Percentiles rank a stretch among this genome's conserved stretches.
Evolutionary conservation across 352 stramenopile genomes (phyloP).

Genomic region (Globisporangium carolinianum): DNA sequence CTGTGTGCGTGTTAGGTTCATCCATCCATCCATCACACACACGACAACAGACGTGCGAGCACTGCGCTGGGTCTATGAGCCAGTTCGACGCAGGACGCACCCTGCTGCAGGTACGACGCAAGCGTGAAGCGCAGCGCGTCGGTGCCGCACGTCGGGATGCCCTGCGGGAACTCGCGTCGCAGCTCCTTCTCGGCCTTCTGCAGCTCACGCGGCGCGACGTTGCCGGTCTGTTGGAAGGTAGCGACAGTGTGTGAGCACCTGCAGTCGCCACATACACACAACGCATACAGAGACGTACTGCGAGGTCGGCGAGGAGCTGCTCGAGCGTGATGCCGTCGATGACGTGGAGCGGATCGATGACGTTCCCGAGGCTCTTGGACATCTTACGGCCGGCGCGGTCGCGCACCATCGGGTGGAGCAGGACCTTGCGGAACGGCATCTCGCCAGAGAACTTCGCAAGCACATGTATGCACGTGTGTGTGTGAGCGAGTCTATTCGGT

Average conservation of each 20-base stretch:
- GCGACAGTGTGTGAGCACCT: not conserved
- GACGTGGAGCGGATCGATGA: conserved; percentile 98
- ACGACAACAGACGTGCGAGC: not conserved
- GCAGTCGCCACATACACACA: not conserved
- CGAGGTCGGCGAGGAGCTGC: conserved; percentile 89
- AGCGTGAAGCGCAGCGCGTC: conserved; percentile 98
- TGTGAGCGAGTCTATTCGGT: not conserved
- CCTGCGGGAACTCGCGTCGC: conserved; percentile 95
- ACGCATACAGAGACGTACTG: conserved; percentile 24
- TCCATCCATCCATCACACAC: not conserved
- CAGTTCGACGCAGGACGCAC: conserved; percentile 9
- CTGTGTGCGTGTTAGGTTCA: conserved; percentile 11
- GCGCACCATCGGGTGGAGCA: conserved; percentile 99
- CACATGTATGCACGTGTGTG: too few relatives aligned
- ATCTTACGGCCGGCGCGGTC: conserved; percentile 99
- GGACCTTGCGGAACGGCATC: conserved; percentile 98
- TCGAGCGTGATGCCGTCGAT: conserved; percentile 96
- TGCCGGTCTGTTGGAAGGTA: conserved; percentile 33
- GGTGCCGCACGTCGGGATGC: conserved; percentile 97
- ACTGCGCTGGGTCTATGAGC: not conserved
- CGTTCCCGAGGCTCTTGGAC: conserved; percentile 99
- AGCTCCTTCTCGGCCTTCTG: conserved; percentile 95
- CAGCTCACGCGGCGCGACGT: conserved; percentile 88
- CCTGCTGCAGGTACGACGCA: conserved; percentile 90
- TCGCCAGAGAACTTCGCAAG: conserved; percentile 77